Base-by-base conservation (phyloP, 139 green algal genomes). In the Coelastrella sp. region DNA sequence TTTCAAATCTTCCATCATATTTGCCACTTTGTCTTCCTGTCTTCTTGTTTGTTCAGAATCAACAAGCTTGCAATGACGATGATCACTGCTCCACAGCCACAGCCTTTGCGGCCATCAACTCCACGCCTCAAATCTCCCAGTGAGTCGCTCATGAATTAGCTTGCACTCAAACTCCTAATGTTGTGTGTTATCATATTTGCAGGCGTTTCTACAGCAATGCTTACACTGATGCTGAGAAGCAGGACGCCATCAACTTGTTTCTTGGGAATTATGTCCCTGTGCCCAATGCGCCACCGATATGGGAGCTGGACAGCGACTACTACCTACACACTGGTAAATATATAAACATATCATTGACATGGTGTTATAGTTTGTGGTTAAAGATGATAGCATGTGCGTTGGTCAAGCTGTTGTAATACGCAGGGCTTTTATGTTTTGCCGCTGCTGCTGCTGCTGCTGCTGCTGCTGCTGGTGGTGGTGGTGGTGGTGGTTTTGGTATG, bases 181-280 rank as follows among this genome's bases (percentile, higher is more conserved):
- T 40, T 74, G 35, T 27, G 48, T n/a, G 9, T 45, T 8, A 32
- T 9, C 4, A 32, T 11, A 2, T 48, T 74, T 66, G 72, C 38
- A 92, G 92, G 50, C 92, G 97, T 17, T 98, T 98, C 88, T 98
- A 98, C 90, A 93, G 43, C 89, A 98, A 98, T 87, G 89, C 91
- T 8, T 95, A 95, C 85, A 96, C 93, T 0, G 95, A 98, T 74
- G 91, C 91, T 37, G 94, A 98, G 85, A 98, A 98, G 92, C 96
- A 99, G 91, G 95, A 96, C 53, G 95, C 95, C 59, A 98, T 99
- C 87, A 98, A 99, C 89, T 88, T 99, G 30, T 98, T 98, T 79
- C 91, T 98, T 59, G 96, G 96, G 40, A 90, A 86, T 57, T 81
- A 51, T 32, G 51, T 88, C 60, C 91, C 91, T 1, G 30, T 19